phyloP scores from a whole-genome alignment of 495 filamentous ascomycete species.

The Penicillium arizonense region DNA sequence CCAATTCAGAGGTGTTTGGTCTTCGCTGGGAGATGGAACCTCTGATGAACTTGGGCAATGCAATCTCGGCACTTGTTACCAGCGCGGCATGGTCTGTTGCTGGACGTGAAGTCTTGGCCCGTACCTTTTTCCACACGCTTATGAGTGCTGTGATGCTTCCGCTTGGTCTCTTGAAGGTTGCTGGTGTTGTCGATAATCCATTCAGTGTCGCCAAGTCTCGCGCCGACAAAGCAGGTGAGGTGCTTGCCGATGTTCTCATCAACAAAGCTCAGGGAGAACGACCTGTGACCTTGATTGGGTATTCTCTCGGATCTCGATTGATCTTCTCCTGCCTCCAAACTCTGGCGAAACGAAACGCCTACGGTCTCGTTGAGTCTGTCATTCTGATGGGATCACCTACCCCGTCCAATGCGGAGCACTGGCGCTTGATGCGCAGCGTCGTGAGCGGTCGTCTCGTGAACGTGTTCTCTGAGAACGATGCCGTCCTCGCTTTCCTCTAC shows the following conservation, averaged over 20 bases:
- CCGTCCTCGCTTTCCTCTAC: slow-evolving; percentile 74
- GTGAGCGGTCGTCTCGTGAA: slow-evolving; percentile 75
- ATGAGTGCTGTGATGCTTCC: slow-evolving; percentile 74
- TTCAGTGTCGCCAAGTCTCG: slow-evolving; percentile 80
- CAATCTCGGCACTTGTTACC: slow-evolving; percentile 70
- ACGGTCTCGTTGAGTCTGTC: slow-evolving; percentile 83
- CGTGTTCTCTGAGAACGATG: slow-evolving; percentile 75
- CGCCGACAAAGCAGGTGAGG: slow-evolving; percentile 81
- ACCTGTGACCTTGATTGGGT: slow-evolving; percentile 84
- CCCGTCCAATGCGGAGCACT: slow-evolving; percentile 63
- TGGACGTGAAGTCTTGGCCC: slow-evolving; percentile 71
- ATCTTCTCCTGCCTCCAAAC: slow-evolving; percentile 79
- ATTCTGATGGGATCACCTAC: slow-evolving; percentile 81
- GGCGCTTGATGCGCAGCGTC: slow-evolving; percentile 67
- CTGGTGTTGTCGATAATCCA: slow-evolving; percentile 82
- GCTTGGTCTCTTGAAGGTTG: slow-evolving; percentile 70
- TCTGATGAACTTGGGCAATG: slow-evolving; percentile 71
- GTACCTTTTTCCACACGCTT: slow-evolving; percentile 74
- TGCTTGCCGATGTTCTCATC: slow-evolving; percentile 84
- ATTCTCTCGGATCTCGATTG: slow-evolving; percentile 84
- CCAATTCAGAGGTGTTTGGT: slow-evolving; percentile 73
- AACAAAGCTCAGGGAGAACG: slow-evolving; percentile 87
- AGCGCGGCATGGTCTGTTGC: slow-evolving; percentile 76
- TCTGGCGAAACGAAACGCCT: slow-evolving; percentile 73
- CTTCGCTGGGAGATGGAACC: slow-evolving; percentile 81